phyloP scores from a whole-genome alignment of 75 land plant genomes.

The Azolla pinnata region DNA sequence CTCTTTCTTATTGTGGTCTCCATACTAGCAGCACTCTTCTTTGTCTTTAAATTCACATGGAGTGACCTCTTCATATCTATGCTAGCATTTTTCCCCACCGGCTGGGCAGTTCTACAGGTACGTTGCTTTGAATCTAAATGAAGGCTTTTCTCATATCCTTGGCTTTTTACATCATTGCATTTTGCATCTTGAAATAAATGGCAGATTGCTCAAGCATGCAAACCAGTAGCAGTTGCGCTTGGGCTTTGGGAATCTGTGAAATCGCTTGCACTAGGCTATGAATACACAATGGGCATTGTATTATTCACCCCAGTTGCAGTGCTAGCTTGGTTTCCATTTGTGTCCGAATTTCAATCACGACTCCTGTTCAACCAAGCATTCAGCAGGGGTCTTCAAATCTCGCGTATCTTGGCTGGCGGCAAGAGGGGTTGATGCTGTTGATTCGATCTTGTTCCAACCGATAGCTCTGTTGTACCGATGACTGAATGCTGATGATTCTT shows the following conservation, averaged over 20 bases:
- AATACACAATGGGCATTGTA: constrained; percentile 46
- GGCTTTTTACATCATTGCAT: background rate
- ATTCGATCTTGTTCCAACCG: too few species aligned
- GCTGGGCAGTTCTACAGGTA: constrained; percentile 72
- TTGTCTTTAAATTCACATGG: constrained; percentile 43
- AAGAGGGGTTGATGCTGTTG: constrained; percentile 12
- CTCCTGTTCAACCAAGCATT: constrained; percentile 55
- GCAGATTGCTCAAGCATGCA: constrained; percentile 52
- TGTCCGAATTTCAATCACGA: constrained; percentile 55
- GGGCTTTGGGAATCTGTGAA: constrained; percentile 49
- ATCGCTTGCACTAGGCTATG: constrained; percentile 45
- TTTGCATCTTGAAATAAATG: background rate
- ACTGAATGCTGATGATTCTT: too few species aligned
- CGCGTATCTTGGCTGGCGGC: constrained; percentile 44
- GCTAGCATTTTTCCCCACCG: constrained; percentile 76
- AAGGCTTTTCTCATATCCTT: background rate
- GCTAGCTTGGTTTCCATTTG: constrained; percentile 54
- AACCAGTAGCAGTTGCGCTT: constrained; percentile 26
- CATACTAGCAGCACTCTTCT: constrained; percentile 43
- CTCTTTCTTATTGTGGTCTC: constrained; percentile 64
- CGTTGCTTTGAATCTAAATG: background rate
- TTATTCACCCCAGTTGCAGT: constrained; percentile 43
- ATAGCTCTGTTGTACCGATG: too few species aligned
- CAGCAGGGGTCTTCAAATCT: constrained; percentile 57
- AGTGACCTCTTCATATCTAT: constrained; percentile 65